Evolutionary conservation across 345 rosid species (phyloP).

Genomic region (Melastoma malabathricum): DNA sequence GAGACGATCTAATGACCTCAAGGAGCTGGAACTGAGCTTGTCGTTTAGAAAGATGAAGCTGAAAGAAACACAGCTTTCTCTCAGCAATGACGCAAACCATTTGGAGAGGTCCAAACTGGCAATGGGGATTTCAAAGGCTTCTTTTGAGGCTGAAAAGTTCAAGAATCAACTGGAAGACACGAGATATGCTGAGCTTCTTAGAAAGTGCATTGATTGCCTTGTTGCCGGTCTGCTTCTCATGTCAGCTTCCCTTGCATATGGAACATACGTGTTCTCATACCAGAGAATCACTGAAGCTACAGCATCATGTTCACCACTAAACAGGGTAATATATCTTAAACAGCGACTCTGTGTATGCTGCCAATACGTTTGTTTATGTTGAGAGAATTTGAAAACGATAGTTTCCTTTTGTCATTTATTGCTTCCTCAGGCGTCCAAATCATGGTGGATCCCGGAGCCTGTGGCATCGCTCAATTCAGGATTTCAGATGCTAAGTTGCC

Average conservation of each 20-base stretch:
- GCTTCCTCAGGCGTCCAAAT: conserved; percentile 28
- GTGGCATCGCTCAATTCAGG: conserved; percentile 42
- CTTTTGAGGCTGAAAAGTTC: conserved; percentile 62
- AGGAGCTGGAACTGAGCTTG: conserved; percentile 42
- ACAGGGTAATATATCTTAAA: conserved; percentile 21
- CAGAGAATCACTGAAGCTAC: conserved; percentile 61
- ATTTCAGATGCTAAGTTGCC: conserved; percentile 33
- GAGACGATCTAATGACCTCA: conserved; percentile 65
- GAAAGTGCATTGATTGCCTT: conserved; percentile 58
- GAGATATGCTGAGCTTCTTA: conserved; percentile 53
- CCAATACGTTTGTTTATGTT: neutral
- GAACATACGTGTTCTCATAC: conserved; percentile 51
- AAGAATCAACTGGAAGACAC: conserved; percentile 56
- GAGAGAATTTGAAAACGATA: neutral
- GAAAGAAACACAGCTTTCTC: conserved; percentile 40
- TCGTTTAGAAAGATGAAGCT: conserved; percentile 30
- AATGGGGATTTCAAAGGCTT: conserved; percentile 50
- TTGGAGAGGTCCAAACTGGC: conserved; percentile 55
- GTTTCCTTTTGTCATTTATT: neutral
- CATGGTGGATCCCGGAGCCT: conserved; percentile 68
- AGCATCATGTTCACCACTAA: conserved; percentile 32
- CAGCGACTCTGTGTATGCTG: neutral
- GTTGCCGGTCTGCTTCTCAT: conserved; percentile 58
- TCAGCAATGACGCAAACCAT: conserved; percentile 39
- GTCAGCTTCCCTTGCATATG: conserved; percentile 40